phyloP scores from a whole-genome alignment of 192 early-diverging fungal genomes.

The Umbelopsis sp. region DNA sequence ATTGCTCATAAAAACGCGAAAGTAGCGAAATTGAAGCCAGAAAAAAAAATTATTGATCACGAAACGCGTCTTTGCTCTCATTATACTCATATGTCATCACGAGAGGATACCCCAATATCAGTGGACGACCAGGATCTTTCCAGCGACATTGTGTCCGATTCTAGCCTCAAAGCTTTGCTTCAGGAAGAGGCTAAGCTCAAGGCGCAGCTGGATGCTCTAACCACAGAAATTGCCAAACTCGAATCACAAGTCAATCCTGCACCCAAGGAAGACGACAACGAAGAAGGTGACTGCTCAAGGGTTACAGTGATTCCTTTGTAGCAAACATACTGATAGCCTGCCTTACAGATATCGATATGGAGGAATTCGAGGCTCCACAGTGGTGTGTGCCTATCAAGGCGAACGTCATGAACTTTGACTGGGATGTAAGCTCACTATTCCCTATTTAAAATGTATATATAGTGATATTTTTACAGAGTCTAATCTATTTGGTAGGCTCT shows the following conservation, averaged over 20 bases:
- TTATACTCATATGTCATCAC: slow-evolving; percentile 16
- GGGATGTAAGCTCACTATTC: slow-evolving; percentile 61
- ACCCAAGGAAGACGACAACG: slow-evolving; percentile 24
- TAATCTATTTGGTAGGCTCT: slow-evolving; percentile 51
- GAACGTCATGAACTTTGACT: slow-evolving; percentile 96
- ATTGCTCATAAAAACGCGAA: slow-evolving; percentile 9
- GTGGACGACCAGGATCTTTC: slow-evolving; percentile 22
- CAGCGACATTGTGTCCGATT: slow-evolving; percentile 22
- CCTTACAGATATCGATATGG: slow-evolving; percentile 50
- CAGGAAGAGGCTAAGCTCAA: slow-evolving; percentile 59
- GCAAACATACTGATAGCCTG: not conserved
- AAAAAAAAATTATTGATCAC: not conserved
- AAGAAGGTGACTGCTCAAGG: slow-evolving; percentile 20
- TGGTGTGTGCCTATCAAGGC: slow-evolving; percentile 96
- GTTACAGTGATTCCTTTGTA: not conserved
- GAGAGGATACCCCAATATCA: slow-evolving; percentile 25
- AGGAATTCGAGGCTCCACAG: slow-evolving; percentile 87
- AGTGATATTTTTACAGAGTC: not conserved
- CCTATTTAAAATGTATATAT: not conserved
- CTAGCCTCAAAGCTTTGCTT: slow-evolving; percentile 37
- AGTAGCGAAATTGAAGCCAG: too few relatives aligned
- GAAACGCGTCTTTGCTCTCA: slow-evolving; percentile 3
- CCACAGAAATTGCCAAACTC: slow-evolving; percentile 30
- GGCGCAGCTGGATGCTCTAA: slow-evolving; percentile 50
- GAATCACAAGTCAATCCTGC: slow-evolving; percentile 23